Conservation (phyloP, 257 asterid species). For the Catharanthus roseus region DNA sequence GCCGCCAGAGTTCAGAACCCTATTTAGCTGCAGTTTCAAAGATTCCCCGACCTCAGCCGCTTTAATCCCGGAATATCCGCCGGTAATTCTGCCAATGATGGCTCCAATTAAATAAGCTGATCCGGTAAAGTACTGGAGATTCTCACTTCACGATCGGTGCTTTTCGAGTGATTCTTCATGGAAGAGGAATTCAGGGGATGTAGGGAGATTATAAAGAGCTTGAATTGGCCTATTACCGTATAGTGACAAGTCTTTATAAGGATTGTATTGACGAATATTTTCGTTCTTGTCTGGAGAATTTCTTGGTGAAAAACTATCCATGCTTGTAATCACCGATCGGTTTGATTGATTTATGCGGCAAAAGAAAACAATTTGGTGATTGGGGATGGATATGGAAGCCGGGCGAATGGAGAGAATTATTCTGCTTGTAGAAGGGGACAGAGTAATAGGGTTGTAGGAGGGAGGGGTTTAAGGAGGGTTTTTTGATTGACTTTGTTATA, state of each 20-base stretch:
- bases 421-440: neutral
- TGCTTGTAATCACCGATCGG: neutral
- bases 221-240: neutral
- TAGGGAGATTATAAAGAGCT: conserved; percentile 12
- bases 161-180: conserved; percentile 15
- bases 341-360: neutral
- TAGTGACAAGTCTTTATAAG: neutral
- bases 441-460: neutral
- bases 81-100: conserved; percentile 1
- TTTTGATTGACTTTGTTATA: neutral
- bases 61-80: conserved; percentile 3
- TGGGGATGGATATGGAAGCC: too few relatives aligned
- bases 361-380: neutral
- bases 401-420: neutral
- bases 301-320: neutral
- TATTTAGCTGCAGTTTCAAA: conserved; percentile 6
- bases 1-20: conserved; percentile 15
- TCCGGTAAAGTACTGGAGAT: conserved; percentile 12
- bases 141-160: conserved; percentile 12
- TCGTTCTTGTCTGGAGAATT: neutral
- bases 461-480: conserved; percentile 6
- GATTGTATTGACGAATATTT: conserved; percentile 12
- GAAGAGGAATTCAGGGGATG: conserved; percentile 22
- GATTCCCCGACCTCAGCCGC: conserved; percentile 14
- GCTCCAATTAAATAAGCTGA: conserved; percentile 14